Percentiles rank a stretch among this genome's conserved stretches.
phyloP scores from a whole-genome alignment of 495 filamentous ascomycete species.

The Sporormia fimetaria region DNA sequence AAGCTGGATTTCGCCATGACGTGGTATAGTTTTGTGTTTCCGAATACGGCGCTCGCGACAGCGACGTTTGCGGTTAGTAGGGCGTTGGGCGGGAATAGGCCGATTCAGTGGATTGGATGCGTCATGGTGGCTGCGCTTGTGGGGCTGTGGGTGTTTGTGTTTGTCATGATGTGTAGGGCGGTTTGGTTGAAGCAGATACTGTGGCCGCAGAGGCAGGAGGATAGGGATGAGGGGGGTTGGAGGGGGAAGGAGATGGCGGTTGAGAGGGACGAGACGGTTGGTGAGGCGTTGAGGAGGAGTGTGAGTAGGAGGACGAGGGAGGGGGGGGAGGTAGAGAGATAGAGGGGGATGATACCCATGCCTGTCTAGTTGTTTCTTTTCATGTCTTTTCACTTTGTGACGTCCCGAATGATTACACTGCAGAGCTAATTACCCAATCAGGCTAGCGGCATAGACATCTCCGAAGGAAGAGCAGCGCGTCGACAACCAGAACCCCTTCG shows the following conservation, averaged over 20 bases:
- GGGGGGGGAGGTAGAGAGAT: background rate
- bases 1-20: constrained; percentile 74
- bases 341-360: constrained; percentile 1
- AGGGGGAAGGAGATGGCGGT: constrained; percentile 1
- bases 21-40: constrained; percentile 82
- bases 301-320: constrained; percentile 5
- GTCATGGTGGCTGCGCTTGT: constrained; percentile 51
- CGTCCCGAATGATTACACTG: no score
- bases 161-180: constrained; percentile 57
- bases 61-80: constrained; percentile 62
- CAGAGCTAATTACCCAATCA: no score
- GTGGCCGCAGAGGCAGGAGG: constrained; percentile 62
- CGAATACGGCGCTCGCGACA: constrained; percentile 66
- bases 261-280: constrained; percentile 5
- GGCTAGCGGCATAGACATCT: no score
- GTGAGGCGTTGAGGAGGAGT: constrained; percentile 18
- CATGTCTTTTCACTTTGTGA: no score
- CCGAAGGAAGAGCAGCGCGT: no score
- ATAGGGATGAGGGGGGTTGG: constrained; percentile 52
- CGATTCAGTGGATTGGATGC: constrained; percentile 56
- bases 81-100: constrained; percentile 14
- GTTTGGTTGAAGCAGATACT: constrained; percentile 52
- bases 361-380: no score
- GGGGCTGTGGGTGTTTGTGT: constrained; percentile 59
- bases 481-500: no score